phyloP scores from a whole-genome alignment of 1,139 yeast species.

The Lizanozyma gosingica region DNA sequence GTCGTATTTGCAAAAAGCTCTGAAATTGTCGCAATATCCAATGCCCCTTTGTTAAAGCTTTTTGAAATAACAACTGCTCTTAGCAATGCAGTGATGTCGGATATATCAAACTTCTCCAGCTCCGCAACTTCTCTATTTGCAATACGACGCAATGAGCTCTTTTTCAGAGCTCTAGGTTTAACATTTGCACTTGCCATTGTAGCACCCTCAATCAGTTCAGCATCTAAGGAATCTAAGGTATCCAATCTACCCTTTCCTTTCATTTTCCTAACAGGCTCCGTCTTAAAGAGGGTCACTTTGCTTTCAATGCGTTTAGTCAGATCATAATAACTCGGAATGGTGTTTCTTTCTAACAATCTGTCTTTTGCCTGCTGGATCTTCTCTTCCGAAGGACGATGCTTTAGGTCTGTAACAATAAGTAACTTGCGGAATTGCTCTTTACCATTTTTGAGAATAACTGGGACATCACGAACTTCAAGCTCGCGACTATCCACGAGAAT shows the following conservation, averaged over 20 bases:
- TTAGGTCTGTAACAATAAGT: constrained; percentile 11
- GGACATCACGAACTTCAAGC: not conserved
- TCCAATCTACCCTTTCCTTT: not conserved
- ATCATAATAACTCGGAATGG: not conserved
- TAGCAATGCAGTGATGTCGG: constrained; percentile 17
- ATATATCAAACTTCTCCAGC: constrained; percentile 13
- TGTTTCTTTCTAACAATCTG: constrained; percentile 5
- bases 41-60: constrained; percentile 9
- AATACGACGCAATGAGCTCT: not conserved
- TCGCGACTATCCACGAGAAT: constrained; percentile 5
- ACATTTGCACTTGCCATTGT: not conserved
- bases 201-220: not conserved
- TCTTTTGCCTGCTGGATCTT: constrained; percentile 9
- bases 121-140: not conserved
- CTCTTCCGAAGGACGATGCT: constrained; percentile 9
- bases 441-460: not conserved
- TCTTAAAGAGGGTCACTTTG: not conserved
- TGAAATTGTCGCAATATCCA: not conserved
- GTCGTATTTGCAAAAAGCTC: not conserved
- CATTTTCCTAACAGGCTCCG: not conserved
- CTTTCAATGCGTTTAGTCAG: not conserved
- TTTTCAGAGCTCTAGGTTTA: not conserved
- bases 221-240: not conserved
- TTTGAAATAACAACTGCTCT: constrained; percentile 18
- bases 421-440: constrained; percentile 7